These are phyloP conservation scores for Cryptococcus deneoformans DNA, from an alignment of 1,284 basidiomycete species.

Conservation along the genomic window DNA sequence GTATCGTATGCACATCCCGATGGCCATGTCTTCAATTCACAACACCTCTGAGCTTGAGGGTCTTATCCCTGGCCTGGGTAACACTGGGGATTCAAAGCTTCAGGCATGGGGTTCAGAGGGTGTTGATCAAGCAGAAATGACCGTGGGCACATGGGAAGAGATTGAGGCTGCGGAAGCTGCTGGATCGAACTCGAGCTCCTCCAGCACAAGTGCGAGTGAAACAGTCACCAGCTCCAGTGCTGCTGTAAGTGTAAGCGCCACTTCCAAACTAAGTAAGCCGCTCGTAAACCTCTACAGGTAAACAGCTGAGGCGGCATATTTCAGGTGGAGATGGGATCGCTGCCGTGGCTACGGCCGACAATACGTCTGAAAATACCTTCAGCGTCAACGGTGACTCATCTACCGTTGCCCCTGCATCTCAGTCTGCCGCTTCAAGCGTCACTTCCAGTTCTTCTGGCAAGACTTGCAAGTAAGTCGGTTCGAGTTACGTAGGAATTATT, in stretches of 20 bases:
- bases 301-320: background rate
- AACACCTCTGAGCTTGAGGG: slow-evolving; percentile 4
- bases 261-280: background rate
- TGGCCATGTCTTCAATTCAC: slow-evolving; percentile 10
- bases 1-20: slow-evolving; percentile 19
- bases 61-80: slow-evolving; percentile 14
- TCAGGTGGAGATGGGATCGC: background rate
- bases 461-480: slow-evolving; percentile 11
- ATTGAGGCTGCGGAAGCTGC: slow-evolving; percentile 4
- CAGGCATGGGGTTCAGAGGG: slow-evolving; percentile 18
- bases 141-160: slow-evolving; percentile 9
- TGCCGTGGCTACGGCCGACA: background rate
- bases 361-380: background rate
- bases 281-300: background rate
- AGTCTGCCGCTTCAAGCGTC: background rate
- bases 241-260: background rate
- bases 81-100: slow-evolving; percentile 10
- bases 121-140: slow-evolving; percentile 6
- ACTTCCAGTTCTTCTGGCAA: background rate
- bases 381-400: background rate
- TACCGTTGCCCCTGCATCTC: background rate
- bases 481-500: background rate
- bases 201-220: background rate
- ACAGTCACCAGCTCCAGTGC: background rate
- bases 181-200: background rate